These are phyloP conservation scores for Beauveria pseudobassiana DNA, from an alignment of 2,329 filamentous ascomycete genomes.

Conservation along the genomic window DNA sequence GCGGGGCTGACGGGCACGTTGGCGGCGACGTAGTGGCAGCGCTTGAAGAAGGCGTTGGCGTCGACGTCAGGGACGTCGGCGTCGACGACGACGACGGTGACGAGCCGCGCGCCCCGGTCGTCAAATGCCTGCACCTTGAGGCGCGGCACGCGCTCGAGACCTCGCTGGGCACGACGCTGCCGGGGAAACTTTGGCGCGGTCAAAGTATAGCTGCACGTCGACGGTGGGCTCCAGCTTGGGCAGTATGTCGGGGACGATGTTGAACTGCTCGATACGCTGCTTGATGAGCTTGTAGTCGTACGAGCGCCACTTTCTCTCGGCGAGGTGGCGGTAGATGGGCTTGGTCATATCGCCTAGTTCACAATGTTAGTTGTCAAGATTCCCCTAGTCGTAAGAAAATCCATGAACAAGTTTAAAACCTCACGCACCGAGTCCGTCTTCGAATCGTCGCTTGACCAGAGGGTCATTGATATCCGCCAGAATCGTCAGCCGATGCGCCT, in stretches of 20 bases:
- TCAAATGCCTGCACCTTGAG: constrained; percentile 83
- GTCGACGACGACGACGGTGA: constrained; percentile 81
- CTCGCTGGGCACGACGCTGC: constrained; percentile 67
- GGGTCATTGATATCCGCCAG: constrained; percentile 93
- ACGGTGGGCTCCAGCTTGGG: constrained; percentile 69
- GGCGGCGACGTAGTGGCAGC: constrained; percentile 80
- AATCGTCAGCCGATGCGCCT: constrained; percentile 77
- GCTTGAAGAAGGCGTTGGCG: constrained; percentile 66
- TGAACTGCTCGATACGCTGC: constrained; percentile 82
- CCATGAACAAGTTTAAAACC: too few relatives aligned
- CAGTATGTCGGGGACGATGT: constrained; percentile 81
- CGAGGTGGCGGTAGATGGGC: constrained; percentile 88
- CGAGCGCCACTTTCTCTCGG: constrained; percentile 78
- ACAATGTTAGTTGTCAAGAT: background rate
- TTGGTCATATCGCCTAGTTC: constrained; percentile 82
- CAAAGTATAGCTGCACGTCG: constrained; percentile 78
- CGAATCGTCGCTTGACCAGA: constrained; percentile 83
- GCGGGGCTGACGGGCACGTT: constrained; percentile 48
- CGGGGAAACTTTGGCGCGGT: constrained; percentile 60
- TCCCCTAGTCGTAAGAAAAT: too few relatives aligned
- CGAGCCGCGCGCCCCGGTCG: constrained; percentile 69
- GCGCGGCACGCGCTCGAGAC: constrained; percentile 64
- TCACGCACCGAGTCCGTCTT: constrained; percentile 74
- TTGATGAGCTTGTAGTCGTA: constrained; percentile 72
- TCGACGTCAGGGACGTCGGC: constrained; percentile 79